Base-by-base conservation (phyloP, 108 stramenopile species). In the Seminavis robusta region DNA sequence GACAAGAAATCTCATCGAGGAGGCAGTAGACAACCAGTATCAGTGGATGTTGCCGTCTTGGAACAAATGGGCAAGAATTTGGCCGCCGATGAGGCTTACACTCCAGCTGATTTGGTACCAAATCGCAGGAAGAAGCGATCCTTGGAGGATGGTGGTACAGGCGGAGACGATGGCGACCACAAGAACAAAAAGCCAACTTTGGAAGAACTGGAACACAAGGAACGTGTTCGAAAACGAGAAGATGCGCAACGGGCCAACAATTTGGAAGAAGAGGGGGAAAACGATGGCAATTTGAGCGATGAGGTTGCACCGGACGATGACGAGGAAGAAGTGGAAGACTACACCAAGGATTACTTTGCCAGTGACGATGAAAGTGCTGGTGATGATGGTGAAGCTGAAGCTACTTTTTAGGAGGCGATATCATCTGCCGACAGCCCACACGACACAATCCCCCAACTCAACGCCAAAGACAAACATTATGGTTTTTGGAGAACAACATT, bases 261-360 rank as follows among this genome's bases (percentile, higher is more conserved):
- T 19, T 62, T 41, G 8, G 73, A 50, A 1, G 70, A 59, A 31
- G 74, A 69, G 26, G 71, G 63, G 3, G 73, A 71, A 10, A n/a
- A n/a, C n/a, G n/a, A n/a, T n/a, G 70, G 51, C 11, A 55, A 77
- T 19, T 56, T 42, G 0, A 74, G 61, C n/a, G 80, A 82, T 33
- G 73, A 79, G 20, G 44, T 48, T 11, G 65, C 17, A 37, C 50
- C 33, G 23, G 72, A 77, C 29, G 83, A 81, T 13, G 81, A 83
- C 8, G 88, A 71, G 54, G 88, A 89, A 49, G 88, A 89, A 52
- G 79, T 67, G 3, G 88, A 70, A 10, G 83, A 89, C 51, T 84
- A 83, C 38, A 82, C 66, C 11, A 59, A 56, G 15, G 72, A 89
- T 62, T 81, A 89, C 46, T 85, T 84, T 40, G 83, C 71, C 47